Conservation (phyloP, 768 basidiomycete genomes). For the Tricholoma hemisulphureum region DNA sequence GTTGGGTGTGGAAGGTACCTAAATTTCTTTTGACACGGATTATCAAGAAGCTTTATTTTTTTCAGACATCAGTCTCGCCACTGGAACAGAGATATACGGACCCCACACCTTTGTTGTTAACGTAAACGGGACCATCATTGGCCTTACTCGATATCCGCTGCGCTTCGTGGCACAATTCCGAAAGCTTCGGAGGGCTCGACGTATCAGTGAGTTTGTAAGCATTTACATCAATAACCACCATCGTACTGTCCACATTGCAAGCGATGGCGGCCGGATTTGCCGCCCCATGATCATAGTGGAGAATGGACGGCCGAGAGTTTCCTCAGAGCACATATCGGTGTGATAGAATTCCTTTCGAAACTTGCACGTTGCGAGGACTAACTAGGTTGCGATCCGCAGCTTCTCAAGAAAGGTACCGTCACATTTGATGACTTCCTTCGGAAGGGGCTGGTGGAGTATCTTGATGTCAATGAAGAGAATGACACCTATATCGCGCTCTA, state of each 20-base stretch:
- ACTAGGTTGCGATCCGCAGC: conserved; percentile 37
- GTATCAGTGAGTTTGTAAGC: conserved; percentile 94
- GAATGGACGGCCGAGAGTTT: conserved; percentile 71
- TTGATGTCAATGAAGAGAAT: conserved; percentile 99
- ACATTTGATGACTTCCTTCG: conserved; percentile 93
- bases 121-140: conserved; percentile 95
- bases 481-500: conserved; percentile 95
- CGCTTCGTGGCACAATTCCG: conserved; percentile 91
- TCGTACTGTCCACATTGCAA: conserved; percentile 90
- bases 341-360: conserved; percentile 23
- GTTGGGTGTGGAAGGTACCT: conserved; percentile 93
- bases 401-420: conserved; percentile 73
- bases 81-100: conserved; percentile 96
- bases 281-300: conserved; percentile 97
- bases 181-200: conserved; percentile 85
- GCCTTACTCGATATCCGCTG: conserved; percentile 80
- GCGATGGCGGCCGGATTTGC: conserved; percentile 97
- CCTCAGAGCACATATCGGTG: conserved; percentile 76
- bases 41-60: conserved; percentile 2
- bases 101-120: conserved; percentile 91
- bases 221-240: conserved; percentile 97
- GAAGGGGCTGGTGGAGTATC: conserved; percentile 92
- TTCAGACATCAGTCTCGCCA: conserved; percentile 84
- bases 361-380: conserved; percentile 7
- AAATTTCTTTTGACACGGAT: not conserved